Evolutionary conservation across 768 basidiomycete species (phyloP).

Genomic region (Brasilioporus rufonigricans): DNA sequence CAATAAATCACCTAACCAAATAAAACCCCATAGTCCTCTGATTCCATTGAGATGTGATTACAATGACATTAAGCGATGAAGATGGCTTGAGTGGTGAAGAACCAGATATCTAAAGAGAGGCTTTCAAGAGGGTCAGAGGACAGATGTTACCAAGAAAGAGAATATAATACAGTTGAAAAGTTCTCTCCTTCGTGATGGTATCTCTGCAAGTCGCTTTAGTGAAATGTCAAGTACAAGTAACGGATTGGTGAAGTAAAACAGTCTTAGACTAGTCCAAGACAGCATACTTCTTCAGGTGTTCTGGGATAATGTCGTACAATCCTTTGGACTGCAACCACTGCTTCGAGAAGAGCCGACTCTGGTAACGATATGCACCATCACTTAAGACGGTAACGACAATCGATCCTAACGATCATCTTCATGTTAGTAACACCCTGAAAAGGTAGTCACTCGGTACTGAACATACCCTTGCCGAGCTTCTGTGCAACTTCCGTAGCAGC

Average conservation of each 20-base stretch:
- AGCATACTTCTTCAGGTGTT: conserved; percentile 82
- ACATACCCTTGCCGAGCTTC: conserved; percentile 75
- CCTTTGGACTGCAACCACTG: conserved; percentile 86
- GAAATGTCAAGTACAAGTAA: neutral
- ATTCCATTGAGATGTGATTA: too few species aligned
- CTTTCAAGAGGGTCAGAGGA: too few species aligned
- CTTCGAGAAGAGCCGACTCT: conserved; percentile 92
- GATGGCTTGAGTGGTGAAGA: too few species aligned
- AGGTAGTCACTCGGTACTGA: neutral
- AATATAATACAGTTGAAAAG: neutral
- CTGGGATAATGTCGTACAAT: conserved; percentile 75
- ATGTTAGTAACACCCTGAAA: neutral
- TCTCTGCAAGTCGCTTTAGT: neutral
- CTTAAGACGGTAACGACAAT: conserved; percentile 86
- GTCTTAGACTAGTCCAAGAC: conserved; percentile 60
- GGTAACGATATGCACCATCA: conserved; percentile 97
- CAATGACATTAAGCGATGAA: too few species aligned
- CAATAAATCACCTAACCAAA: too few species aligned
- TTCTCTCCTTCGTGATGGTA: neutral
- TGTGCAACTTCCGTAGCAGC: conserved; percentile 87
- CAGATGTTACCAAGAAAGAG: neutral
- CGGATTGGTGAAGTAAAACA: neutral
- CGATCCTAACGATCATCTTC: conserved; percentile 50
- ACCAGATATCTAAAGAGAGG: too few species aligned
- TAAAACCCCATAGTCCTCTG: too few species aligned